Evolutionary conservation across 441 rosid genomes (phyloP), one percentile per base, ranked within the genome.

Genomic region (Aquilaria agallochum): DNA sequence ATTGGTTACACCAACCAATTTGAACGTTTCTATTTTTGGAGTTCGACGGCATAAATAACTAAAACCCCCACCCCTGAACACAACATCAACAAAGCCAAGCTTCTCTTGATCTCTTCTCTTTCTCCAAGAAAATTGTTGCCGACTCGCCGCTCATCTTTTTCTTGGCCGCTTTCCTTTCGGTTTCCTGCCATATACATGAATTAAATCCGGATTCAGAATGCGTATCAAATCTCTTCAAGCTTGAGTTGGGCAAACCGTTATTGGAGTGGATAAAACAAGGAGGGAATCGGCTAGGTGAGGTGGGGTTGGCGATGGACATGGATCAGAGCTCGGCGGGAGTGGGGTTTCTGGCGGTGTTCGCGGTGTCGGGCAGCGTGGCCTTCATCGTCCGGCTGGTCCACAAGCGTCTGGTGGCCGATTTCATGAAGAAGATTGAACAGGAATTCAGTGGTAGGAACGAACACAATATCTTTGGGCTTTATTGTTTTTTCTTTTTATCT

Each of bases 401-500:
- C 52, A 86, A 85, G 49, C 90, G 92, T 63, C 87, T 84, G 59
- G 78, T 84, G 68, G 84, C 96, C 5, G 80, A 92, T 67, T 90
- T 83, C 84, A 84, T 92, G 84, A 74, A 84, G 62, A 78, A 80
- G 77, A 78, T 92, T 42, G 92, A 88, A 55, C 58, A 60, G 33
- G 88, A 92, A 73, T 69, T 88, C 31, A 63, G 67, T 55, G 80
- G 83, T 79, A 6, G 42, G 27, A 72, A 3, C 33, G 7, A 7
- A 30, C 15, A 9, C 3, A 11, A 36, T 66, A 27, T 45, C 4
- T 5, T 42, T 5, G 55, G 47, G 9, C 2, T 36, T 9, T 5
- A 7, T 56, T 30, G 2, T 47, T 8, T 10, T 20, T 12, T 55
- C 33, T 52, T 0, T 2, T 36, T 0, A 11, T 20, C 4, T 10